Conservation (phyloP, 2,329 filamentous ascomycete genomes). For the Colletotrichum gigasporum region DNA sequence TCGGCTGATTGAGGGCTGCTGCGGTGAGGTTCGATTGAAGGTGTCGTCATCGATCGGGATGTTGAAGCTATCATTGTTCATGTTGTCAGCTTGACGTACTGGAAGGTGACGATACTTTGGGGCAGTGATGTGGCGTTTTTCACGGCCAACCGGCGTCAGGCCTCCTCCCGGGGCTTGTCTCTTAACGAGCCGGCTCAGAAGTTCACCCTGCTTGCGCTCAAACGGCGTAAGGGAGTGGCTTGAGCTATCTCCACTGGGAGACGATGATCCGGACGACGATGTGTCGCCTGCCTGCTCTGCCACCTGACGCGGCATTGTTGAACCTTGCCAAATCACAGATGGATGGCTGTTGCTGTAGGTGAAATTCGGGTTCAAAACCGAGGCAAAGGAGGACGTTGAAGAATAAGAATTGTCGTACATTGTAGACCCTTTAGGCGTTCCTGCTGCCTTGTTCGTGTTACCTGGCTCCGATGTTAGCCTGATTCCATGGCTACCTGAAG, state of each 20-base stretch:
- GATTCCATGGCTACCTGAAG: neutral
- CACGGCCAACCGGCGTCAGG: constrained; percentile 13
- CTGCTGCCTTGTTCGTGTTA: neutral
- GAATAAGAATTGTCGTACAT: constrained; percentile 54
- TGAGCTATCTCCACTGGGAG: constrained; percentile 32
- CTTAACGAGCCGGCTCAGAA: constrained; percentile 49
- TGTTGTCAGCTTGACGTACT: constrained; percentile 44
- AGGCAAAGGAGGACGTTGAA: constrained; percentile 7
- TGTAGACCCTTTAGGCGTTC: constrained; percentile 47
- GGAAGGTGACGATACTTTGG: constrained; percentile 4
- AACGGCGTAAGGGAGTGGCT: constrained; percentile 44
- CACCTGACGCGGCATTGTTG: neutral
- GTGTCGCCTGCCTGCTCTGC: neutral
- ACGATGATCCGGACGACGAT: constrained; percentile 10
- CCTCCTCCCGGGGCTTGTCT: constrained; percentile 38
- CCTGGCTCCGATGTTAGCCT: constrained; percentile 1
- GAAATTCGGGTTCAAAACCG: neutral
- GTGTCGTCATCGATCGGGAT: constrained; percentile 56
- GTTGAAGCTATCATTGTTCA: constrained; percentile 57
- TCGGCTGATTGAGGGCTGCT: constrained; percentile 53
- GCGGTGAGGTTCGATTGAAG: constrained; percentile 46
- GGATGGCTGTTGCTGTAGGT: neutral
- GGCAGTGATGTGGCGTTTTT: constrained; percentile 18
- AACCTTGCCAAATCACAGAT: neutral
- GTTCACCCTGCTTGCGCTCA: constrained; percentile 49